A percentile compares a stretch with the other conserved stretches of the same genome.
These are phyloP conservation scores for Fistulinella prunicolor DNA, from an alignment of 768 basidiomycete species.

Conservation along the genomic window DNA sequence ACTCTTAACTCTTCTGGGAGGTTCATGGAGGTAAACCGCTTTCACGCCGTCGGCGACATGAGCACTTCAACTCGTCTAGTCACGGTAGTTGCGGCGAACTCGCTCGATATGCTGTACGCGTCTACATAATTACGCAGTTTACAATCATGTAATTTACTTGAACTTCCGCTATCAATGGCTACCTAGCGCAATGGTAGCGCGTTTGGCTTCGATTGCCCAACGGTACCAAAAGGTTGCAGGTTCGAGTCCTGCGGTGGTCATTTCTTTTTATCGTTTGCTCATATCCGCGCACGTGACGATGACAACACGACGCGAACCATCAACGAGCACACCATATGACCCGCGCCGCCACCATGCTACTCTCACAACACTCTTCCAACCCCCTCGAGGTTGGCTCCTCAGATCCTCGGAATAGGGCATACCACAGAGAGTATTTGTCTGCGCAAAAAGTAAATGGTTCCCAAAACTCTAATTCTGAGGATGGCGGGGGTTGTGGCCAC, in stretches of 20 bases:
- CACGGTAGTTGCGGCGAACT: conserved; percentile 20
- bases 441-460: conserved; percentile 32
- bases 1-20: conserved; percentile 37
- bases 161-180: conserved; percentile 36
- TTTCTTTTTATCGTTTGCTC: conserved; percentile 16
- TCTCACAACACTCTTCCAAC: conserved; percentile 74
- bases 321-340: no score
- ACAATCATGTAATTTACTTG: neutral
- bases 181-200: conserved; percentile 94
- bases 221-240: conserved; percentile 92
- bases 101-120: conserved; percentile 15
- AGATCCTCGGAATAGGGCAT: conserved; percentile 49
- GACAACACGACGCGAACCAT: conserved; percentile 11
- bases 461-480: conserved; percentile 47
- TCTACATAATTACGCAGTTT: neutral
- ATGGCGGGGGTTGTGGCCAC: conserved; percentile 41
- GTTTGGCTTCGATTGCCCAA: conserved; percentile 85
- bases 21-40: conserved; percentile 39
- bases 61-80: conserved; percentile 14
- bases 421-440: conserved; percentile 38
- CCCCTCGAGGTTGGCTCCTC: conserved; percentile 68
- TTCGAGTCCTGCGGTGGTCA: conserved; percentile 95
- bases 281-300: conserved; percentile 20
- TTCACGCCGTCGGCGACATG: conserved; percentile 32
- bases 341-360: conserved; percentile 25